Base-by-base conservation (phyloP, 805 yeast genomes). In the Saturnispora zaruensis region DNA sequence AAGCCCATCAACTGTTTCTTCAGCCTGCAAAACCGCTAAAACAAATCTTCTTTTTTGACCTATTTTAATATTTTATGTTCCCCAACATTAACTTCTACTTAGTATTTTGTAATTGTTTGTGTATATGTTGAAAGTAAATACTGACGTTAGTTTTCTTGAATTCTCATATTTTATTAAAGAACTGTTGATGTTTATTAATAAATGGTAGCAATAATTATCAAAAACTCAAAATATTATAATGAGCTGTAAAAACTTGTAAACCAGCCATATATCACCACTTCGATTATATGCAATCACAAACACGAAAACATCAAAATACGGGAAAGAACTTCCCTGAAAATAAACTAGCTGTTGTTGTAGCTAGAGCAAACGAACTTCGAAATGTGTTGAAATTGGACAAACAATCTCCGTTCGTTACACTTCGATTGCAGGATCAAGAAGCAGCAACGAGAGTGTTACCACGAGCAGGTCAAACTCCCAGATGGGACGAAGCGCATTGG, bases 401-500 rank as follows among this genome's bases (percentile, higher is more conserved):
- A 60, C 99, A 93, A 66, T 84, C 87, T 55, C 99, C 98, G 2
- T 90, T 87, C 67, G 84, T 89, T 53, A 79, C 91, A 5, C 73
- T 87, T 11, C 71, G 98, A 50, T 73, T 93, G 5, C 91, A 90
- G 26, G 87, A 87, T 52, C 77, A 78, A 58, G 91, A 95, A 8
- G 81, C 85, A 55, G 80, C 84, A 59, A 87, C 97, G 1, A 81
- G 80, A 33, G 75, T 87, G 0, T 81, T 86, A 52, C 76, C 78
- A 47, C 70, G 98, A 56, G 99, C 96, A 1, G 99, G 99, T 2
- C 99, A 93, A 63, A 84, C 87, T 4, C 99, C 99, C 1, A 77
- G 73, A 20, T 93, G 97, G 87, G 82, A 87, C 52, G 81, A 81
- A 53, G 88, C 86, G 55, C 71, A 84, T 51, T 70, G 87, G 56